phyloP scores from a whole-genome alignment of 106 monocot species.

The Posidonia australis region DNA sequence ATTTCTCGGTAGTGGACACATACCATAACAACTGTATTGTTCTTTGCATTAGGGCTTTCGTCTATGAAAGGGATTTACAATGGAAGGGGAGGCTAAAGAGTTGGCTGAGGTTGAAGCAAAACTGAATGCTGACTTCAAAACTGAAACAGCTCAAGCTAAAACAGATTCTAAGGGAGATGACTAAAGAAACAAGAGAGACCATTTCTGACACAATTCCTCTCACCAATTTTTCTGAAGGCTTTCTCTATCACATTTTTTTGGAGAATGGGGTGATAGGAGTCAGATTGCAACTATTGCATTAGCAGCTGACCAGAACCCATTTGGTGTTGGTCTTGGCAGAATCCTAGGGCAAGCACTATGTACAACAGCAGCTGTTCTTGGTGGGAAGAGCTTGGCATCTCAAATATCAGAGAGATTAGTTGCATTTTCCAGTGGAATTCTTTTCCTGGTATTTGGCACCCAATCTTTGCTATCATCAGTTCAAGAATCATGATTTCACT shows the following conservation, averaged over 20 bases:
- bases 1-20: constrained; percentile 92
- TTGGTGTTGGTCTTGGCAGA: constrained; percentile 91
- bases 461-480: constrained; percentile 49
- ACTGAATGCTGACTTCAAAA: constrained; percentile 66
- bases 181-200: constrained; percentile 66
- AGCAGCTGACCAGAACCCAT: constrained; percentile 70
- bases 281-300: constrained; percentile 99
- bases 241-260: constrained; percentile 99
- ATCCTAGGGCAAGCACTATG: constrained; percentile 87
- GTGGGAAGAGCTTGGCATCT: constrained; percentile 93
- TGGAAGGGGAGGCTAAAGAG: constrained; percentile 75
- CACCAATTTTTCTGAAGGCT: constrained; percentile 86
- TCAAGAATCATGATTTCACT: constrained; percentile 7
- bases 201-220: constrained; percentile 70
- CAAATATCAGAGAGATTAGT: constrained; percentile 98
- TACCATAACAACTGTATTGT: constrained; percentile 68
- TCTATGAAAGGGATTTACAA: constrained; percentile 73
- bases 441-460: constrained; percentile 75
- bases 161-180: constrained; percentile 49
- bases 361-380: constrained; percentile 87
- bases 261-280: constrained; percentile 99
- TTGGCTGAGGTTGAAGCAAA: constrained; percentile 91
- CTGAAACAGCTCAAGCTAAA: constrained; percentile 35
- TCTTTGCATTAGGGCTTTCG: constrained; percentile 88
- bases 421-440: constrained; percentile 69